Base-by-base conservation (phyloP, 2,329 filamentous ascomycete genomes). In the Fusarium scirpi region DNA sequence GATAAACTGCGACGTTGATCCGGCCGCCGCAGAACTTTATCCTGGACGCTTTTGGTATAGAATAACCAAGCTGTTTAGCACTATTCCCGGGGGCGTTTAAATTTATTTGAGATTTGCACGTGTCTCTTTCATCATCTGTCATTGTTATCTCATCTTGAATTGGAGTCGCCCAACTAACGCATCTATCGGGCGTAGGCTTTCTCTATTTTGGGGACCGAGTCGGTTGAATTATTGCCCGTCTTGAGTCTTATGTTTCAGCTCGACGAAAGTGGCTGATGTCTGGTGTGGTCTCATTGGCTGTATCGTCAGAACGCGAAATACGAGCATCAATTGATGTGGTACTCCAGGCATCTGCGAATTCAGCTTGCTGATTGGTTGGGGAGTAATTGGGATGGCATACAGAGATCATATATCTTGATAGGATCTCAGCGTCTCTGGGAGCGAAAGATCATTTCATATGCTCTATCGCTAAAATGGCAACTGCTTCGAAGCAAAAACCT, bases 271-370 rank as follows among this genome's bases (percentile, higher is more conserved):
- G 67, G 67, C 57, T 70, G 56, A 34, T 16, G 3, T 10, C 4
- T 10, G 13, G 9, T n/a, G 32, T 8, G 13, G 16, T 40, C 41
- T 51, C 4, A 70, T 70, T 70, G 67, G 67, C 20, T 52, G 11
- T 9, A 3, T 25, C 8, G 13, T 46, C n/a, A 1, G 8, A 65
- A 70, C 24, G 41, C 67, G 67, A 70, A 60, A 70, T 70, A 70
- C 67, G 67, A 68, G 51, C 18, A 24, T 20, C 32, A 13, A 22
- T 10, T 30, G 25, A 38, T 43, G 67, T 41, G 16, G 9, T 18
- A 51, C 24, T n/a, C n/a, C 16, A 70, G 58, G 67, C 67, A 70
- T 25, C 53, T 13, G n/a, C 15, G 8, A 49, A 34, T 59, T 4
- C 22, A 22, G 2, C 4, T 16, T 5, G 3, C 20, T 46, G 22